These are phyloP conservation scores for Fusarium buxicola DNA, from an alignment of 2,329 filamentous ascomycete species.

Conservation along the genomic window DNA sequence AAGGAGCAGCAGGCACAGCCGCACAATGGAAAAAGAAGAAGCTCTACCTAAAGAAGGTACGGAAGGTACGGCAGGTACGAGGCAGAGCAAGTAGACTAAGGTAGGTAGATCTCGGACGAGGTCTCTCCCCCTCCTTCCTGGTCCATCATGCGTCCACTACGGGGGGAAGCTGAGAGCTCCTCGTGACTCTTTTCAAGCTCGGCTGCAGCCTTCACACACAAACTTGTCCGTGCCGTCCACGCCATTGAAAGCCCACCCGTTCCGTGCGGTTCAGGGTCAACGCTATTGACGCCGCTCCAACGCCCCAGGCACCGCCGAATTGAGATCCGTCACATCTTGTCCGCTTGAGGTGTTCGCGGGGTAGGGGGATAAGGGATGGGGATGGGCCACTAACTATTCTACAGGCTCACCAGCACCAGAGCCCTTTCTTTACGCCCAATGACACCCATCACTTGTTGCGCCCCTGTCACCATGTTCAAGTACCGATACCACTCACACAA, in stretches of 20 bases:
- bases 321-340: background rate
- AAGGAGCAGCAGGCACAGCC: conserved; percentile 13
- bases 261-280: conserved; percentile 20
- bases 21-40: conserved; percentile 20
- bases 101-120: conserved; percentile 30
- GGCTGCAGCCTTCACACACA: conserved; percentile 5
- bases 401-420: background rate
- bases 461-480: background rate
- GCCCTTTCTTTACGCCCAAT: background rate
- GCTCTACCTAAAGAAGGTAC: conserved; percentile 13
- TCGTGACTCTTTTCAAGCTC: conserved; percentile 28
- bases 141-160: conserved; percentile 34
- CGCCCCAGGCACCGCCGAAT: conserved; percentile 8
- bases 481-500: conserved; percentile 4
- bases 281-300: conserved; percentile 25
- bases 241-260: conserved; percentile 16
- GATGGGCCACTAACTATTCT: conserved; percentile 4
- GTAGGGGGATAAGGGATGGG: conserved; percentile 1
- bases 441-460: conserved; percentile 7
- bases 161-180: conserved; percentile 11
- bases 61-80: conserved; percentile 22
- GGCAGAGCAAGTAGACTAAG: conserved; percentile 5
- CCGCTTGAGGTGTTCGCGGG: background rate
- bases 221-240: conserved; percentile 12
- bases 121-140: conserved; percentile 31